Base-by-base conservation (phyloP, 441 rosid genomes). In the Croton laevigatus region DNA sequence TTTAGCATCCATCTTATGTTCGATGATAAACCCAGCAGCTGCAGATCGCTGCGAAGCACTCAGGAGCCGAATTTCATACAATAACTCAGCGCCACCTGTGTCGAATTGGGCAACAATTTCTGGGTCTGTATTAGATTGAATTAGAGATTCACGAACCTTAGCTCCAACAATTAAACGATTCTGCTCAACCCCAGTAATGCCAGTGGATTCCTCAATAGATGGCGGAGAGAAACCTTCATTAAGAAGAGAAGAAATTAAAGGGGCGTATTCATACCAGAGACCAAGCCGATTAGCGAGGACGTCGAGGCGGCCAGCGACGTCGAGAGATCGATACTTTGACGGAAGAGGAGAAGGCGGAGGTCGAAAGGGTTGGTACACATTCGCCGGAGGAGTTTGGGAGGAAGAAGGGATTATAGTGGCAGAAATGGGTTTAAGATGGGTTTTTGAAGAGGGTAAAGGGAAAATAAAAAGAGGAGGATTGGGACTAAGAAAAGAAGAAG, bases 281-380 rank as follows among this genome's bases (percentile, higher is more conserved):
- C 91, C 98, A 48, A 84, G 73, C 27, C 97, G 83, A 64, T 82
- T 81, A 44, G 95, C 13, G 66, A 94, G 90, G 78, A 89, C 72
- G 6, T 91, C 89, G 70, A 94, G 75, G 71, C 90, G 91, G 42
- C 73, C 77, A 71, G 81, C 76, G 62, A 76, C 7, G 79, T 90
- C 97, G 53, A 91, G 94, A 64, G 85, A 71, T 20, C 83, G 85
- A 84, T 79, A 91, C 6, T 87, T 37, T 0, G 86, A 2, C 3
- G 98, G 97, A 3, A 94, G 51, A 10, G 91, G 91, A 19, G 97
- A 81, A 1, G 91, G 85, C 0, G 98, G 96, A n/a, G 98, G 97
- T 7, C 91, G 81, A 78, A 89, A 93, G 6, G 98, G 97, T 42
- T 91, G 98, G 83, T 93, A 93, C 14, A 83, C 75, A 16, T 74